Evolutionary conservation across 1,284 basidiomycete genomes (phyloP), one percentile per base, ranked within the genome.

Genomic region (Polyporus tsugae): DNA sequence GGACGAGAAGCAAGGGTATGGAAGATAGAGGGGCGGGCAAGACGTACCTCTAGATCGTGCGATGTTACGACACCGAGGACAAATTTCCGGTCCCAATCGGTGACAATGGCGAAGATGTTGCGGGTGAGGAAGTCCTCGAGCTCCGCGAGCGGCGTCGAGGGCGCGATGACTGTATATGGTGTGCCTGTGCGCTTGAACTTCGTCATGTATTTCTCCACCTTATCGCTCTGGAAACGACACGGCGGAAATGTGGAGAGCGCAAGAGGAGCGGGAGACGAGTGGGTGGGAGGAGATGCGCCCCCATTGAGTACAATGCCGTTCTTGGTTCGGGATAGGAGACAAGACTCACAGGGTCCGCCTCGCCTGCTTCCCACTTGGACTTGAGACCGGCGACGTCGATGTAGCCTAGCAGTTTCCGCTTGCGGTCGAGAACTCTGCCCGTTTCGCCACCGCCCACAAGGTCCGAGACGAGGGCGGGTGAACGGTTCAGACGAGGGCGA

Each of bases 71-170:
- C 91, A 0, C 85, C 95, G 42, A 96, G 85, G 0, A 96, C 94
- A 76, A 96, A 96, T 77, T 95, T 95, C 69, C 95, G 87, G 63
- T 87, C 87, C 57, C 82, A 79, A 78, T 97, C 95, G 6, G 95
- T 96, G 36, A 96, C 95, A 42, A 96, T 80, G 1, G 94, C 95
- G 75, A 95, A 96, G 46, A 92, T 86, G 71, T 92, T 91, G 35
- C 82, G 71, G 70, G 83, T 79, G 71, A 96, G 83, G 80, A 96
- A 97, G 15, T 82, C 82, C 74, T 95, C 94, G 19, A 96, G 82
- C 19, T 94, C 92, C 2, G 87, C 86, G 6, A 96, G 84, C 0
- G 92, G 85, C 6, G 95, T 92, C 61, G 88, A 83, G 1, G 95
- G 94, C 2, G 94, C 94, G 72, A 97, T 94, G 65, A 92, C 80